Percentiles rank a stretch among this genome's conserved stretches.
Conservation (phyloP, 331 rosid genomes). For the Acacia concinna region DNA sequence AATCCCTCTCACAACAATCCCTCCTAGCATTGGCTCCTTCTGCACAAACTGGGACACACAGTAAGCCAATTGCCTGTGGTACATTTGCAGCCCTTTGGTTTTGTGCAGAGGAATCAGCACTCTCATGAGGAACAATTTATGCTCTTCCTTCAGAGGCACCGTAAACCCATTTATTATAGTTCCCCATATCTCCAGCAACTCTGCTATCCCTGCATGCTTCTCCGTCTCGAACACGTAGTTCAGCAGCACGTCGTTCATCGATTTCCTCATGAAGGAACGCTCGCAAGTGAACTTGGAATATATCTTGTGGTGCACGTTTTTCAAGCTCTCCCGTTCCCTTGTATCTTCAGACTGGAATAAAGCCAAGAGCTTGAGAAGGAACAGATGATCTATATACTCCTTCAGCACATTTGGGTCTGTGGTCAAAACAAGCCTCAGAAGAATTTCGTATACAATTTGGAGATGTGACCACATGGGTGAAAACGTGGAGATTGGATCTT, state of each 20-base stretch:
- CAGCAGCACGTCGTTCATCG: conserved; percentile 67
- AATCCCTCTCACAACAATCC: conserved; percentile 69
- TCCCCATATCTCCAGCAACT: conserved; percentile 95
- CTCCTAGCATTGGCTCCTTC: conserved; percentile 90
- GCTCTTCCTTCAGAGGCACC: conserved; percentile 89
- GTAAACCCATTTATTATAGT: conserved; percentile 80
- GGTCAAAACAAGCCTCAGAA: conserved; percentile 51
- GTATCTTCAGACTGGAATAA: conserved; percentile 81
- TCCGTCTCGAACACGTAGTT: conserved; percentile 66
- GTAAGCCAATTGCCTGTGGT: conserved; percentile 73
- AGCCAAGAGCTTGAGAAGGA: conserved; percentile 54
- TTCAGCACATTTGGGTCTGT: conserved; percentile 42
- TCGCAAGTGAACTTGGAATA: conserved; percentile 53
- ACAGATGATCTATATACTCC: conserved; percentile 42
- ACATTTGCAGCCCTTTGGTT: conserved; percentile 66
- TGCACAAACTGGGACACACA: conserved; percentile 84
- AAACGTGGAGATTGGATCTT: conserved; percentile 47
- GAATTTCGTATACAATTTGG: conserved; percentile 66
- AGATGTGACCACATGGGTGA: conserved; percentile 71
- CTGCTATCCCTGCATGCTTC: conserved; percentile 67
- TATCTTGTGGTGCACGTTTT: conserved; percentile 65
- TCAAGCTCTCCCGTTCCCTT: conserved; percentile 71
- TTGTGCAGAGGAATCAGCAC: conserved; percentile 82
- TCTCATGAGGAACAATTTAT: conserved; percentile 78
- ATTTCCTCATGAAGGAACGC: conserved; percentile 73